phyloP scores from a whole-genome alignment of 73 alveolate genomes.

The Tetrahymena malaccensis region DNA sequence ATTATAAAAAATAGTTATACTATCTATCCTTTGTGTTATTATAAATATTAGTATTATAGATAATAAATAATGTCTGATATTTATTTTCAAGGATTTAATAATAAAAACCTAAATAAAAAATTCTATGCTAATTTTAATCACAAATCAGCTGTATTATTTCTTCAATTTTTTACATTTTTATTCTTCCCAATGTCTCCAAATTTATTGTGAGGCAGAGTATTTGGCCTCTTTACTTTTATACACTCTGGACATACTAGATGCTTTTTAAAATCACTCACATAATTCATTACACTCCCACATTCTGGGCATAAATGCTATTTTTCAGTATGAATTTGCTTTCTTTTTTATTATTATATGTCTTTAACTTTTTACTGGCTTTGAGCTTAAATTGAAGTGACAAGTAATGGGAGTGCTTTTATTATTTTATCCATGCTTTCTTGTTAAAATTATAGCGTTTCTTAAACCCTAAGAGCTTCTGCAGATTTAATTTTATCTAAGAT shows the following conservation, averaged over 20 bases:
- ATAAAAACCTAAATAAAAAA: no score
- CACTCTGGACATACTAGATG: conserved; percentile 26
- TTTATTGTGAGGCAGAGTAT: not conserved
- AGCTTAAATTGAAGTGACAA: not conserved
- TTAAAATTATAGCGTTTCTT: not conserved
- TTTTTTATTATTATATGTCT: not conserved
- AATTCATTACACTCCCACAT: conserved; percentile 12
- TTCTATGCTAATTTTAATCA: no score
- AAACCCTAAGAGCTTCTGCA: not conserved
- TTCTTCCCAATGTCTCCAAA: not conserved
- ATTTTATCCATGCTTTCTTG: not conserved
- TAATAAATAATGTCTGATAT: no score
- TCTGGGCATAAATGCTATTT: conserved; percentile 1
- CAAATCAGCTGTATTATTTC: not conserved
- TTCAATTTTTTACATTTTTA: no score
- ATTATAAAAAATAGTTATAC: no score
- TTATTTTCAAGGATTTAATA: no score
- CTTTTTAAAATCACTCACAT: conserved; percentile 32
- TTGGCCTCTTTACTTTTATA: not conserved
- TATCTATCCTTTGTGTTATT: no score
- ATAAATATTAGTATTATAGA: no score
- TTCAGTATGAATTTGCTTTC: not conserved
- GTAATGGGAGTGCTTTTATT: not conserved
- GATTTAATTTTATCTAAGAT: not conserved
- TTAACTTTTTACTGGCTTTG: not conserved